Base-by-base conservation (phyloP, 2,329 filamentous ascomycete species). In the Diaporthe eres region DNA sequence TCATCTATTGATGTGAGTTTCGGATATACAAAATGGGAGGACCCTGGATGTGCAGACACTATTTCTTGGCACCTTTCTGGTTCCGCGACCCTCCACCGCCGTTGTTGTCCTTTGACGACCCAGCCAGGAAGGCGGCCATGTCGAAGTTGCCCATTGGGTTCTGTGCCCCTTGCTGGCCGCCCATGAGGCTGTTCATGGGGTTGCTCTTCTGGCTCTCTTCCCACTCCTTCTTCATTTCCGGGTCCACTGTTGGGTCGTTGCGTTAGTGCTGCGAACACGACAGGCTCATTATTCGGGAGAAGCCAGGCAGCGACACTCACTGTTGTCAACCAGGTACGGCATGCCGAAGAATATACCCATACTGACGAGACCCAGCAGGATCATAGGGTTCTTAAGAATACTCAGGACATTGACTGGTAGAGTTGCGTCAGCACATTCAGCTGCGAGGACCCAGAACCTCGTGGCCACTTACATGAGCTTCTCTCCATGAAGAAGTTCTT, bases 311-410 rank as follows among this genome's bases (percentile, higher is more conserved):
- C 55, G 39, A 72, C 9, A 90, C 95, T 78, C 91, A 98, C 96
- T 98, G 83, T 97, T 98, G 71, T 98, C 96, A 87, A 98, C 92
- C 74, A 99, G 85, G 85, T 98, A 97, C 19, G 97, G 97, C 94
- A 98, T 95, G 79, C 96, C 96, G 80, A 98, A 90, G 78, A 98
- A 95, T 79, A 98, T 87, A 7, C 87, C 92, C 87, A 98, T 91
- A 77, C 93, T 95, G 53, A 97, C 92, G 47, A 98, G 85, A 6
- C 94, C 95, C 87, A 99, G 93, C 77, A 99, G 89, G 78, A 98
- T 98, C 95, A 98, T 98, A 4, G 97, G 97, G 82, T 95, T 98
- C 88, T 97, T 97, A 80, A 98, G 88, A 74, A 98, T 92, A 75
- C 90, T 91, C 75, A 98, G 82, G n/a, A 96, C 89, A 25, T 93